These are phyloP conservation scores for Phaeosphaeriaceae sp. DNA, from an alignment of 2,329 filamentous ascomycete genomes.

Conservation along the genomic window DNA sequence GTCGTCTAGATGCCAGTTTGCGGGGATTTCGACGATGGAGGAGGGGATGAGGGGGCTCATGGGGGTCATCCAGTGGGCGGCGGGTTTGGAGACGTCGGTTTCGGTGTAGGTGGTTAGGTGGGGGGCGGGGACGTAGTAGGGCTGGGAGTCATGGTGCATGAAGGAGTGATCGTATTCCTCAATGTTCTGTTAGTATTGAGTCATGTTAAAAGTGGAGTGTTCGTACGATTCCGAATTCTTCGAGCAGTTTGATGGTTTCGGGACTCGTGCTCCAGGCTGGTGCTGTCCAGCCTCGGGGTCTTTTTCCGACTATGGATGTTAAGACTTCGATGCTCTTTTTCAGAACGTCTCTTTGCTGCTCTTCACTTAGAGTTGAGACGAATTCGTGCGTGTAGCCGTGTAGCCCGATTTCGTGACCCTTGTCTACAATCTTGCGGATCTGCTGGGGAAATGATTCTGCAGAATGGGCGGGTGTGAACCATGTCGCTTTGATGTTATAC, in stretches of 20 bases:
- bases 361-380: slow-evolving; percentile 32
- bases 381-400: slow-evolving; percentile 53
- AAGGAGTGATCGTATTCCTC: slow-evolving; percentile 60
- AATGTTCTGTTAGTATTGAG: background rate
- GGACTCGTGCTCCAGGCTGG: slow-evolving; percentile 51
- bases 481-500: slow-evolving; percentile 52
- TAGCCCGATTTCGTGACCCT: slow-evolving; percentile 52
- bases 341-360: slow-evolving; percentile 55
- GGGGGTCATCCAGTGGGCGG: slow-evolving; percentile 48
- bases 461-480: slow-evolving; percentile 52
- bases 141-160: slow-evolving; percentile 57
- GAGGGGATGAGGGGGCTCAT: slow-evolving; percentile 41
- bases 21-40: slow-evolving; percentile 54
- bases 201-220: background rate
- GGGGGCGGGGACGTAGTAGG: slow-evolving; percentile 44
- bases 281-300: slow-evolving; percentile 53
- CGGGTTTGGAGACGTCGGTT: slow-evolving; percentile 40
- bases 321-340: slow-evolving; percentile 49
- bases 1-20: slow-evolving; percentile 59
- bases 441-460: slow-evolving; percentile 58
- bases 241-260: slow-evolving; percentile 49
- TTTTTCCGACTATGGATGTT: slow-evolving; percentile 48
- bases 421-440: slow-evolving; percentile 53
- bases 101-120: slow-evolving; percentile 52
- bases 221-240: slow-evolving; percentile 49